phyloP scores from a whole-genome alignment of 305 asterid species.

The Rubia occidens region DNA sequence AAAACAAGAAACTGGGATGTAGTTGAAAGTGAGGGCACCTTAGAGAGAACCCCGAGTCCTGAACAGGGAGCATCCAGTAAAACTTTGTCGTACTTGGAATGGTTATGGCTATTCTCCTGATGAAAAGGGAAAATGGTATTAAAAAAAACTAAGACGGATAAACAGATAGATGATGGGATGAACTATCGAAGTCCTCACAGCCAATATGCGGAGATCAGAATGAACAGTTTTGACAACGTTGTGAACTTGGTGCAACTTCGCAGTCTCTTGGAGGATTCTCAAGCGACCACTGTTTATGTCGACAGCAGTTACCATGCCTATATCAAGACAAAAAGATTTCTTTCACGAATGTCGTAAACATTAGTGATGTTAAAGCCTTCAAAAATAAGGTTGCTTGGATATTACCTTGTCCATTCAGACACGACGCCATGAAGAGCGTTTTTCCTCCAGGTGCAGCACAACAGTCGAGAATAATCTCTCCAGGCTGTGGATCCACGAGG shows the following conservation, averaged over 20 bases:
- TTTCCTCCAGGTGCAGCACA: conserved; percentile 99
- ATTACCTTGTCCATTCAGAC: conserved; percentile 67
- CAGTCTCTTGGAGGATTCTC: conserved; percentile 85
- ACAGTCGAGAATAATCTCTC: conserved; percentile 80
- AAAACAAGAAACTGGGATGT: neutral
- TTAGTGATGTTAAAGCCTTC: neutral
- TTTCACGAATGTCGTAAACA: neutral
- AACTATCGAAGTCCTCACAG: conserved; percentile 34
- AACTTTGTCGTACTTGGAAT: conserved; percentile 63
- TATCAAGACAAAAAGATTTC: conserved; percentile 16
- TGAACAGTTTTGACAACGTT: conserved; percentile 51
- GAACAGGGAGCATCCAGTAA: conserved; percentile 95
- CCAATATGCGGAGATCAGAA: conserved; percentile 62
- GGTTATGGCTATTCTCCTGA: conserved; percentile 35
- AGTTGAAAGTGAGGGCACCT: conserved; percentile 33
- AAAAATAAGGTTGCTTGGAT: neutral
- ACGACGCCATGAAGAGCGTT: conserved; percentile 85
- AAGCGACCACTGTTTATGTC: conserved; percentile 77
- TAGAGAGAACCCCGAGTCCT: conserved; percentile 88
- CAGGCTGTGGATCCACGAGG: conserved; percentile 76
- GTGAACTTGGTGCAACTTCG: conserved; percentile 50
- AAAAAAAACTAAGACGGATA: neutral
- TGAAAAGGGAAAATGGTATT: neutral
- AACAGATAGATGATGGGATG: neutral
- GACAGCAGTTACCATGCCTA: conserved; percentile 72